Percentiles rank a stretch among this genome's conserved stretches.
phyloP scores from a whole-genome alignment of 495 filamentous ascomycete species.

The Penicillium flavigenum region DNA sequence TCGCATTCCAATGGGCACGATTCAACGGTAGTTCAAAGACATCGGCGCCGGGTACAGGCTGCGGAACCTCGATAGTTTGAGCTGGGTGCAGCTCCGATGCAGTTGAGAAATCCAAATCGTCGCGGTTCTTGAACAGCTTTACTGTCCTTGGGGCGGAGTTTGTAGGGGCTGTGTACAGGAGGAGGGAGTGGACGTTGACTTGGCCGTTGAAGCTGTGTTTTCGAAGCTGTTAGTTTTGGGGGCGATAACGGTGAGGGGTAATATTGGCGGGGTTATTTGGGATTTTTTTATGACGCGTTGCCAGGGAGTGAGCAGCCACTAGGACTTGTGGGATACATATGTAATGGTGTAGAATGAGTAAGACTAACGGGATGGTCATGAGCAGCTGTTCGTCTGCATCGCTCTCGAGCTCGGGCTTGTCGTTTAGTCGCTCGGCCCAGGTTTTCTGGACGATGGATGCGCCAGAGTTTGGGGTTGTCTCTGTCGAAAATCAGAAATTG shows the following conservation, averaged over 20 bases:
- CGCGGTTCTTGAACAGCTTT: conserved; percentile 79
- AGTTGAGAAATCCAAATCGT: conserved; percentile 78
- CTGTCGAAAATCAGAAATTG: conserved; percentile 26
- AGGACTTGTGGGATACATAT: neutral
- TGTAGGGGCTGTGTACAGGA: conserved; percentile 73
- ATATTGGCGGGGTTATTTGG: conserved; percentile 19
- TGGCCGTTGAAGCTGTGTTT: conserved; percentile 89
- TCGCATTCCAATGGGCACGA: conserved; percentile 83
- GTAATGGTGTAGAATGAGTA: neutral
- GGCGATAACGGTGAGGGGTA: conserved; percentile 26
- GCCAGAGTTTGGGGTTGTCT: conserved; percentile 65
- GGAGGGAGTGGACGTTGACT: conserved; percentile 84
- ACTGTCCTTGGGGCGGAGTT: conserved; percentile 75
- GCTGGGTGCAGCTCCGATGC: conserved; percentile 68
- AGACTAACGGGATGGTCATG: conserved; percentile 81
- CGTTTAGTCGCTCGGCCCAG: conserved; percentile 74
- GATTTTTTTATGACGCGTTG: conserved; percentile 1
- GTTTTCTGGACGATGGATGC: conserved; percentile 80
- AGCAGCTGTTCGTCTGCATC: conserved; percentile 92
- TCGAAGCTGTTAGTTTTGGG: conserved; percentile 14
- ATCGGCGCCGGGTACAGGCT: conserved; percentile 60
- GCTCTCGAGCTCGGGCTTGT: conserved; percentile 72
- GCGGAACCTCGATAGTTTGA: conserved; percentile 76
- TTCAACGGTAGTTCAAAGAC: conserved; percentile 83
- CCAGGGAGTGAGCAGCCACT: neutral